phyloP scores from a whole-genome alignment of 2,329 filamentous ascomycete genomes.

The Pyrenochaeta sp. region DNA sequence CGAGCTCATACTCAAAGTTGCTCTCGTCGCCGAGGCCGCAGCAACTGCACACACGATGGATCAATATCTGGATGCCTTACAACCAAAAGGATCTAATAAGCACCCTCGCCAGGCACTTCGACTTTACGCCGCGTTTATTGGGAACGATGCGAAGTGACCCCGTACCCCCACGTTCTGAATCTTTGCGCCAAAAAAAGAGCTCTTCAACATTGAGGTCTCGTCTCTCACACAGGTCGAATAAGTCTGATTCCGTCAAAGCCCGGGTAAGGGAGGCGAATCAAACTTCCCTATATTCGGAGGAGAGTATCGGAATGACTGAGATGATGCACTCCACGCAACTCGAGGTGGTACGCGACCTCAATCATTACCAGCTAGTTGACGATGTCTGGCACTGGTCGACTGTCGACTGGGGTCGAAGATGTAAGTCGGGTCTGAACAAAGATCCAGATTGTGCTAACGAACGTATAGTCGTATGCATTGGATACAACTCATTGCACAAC shows the following conservation, averaged over 20 bases:
- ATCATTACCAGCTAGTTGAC: slow-evolving; percentile 68
- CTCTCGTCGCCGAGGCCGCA: slow-evolving; percentile 54
- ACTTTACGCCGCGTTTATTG: slow-evolving; percentile 72
- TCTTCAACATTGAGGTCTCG: slow-evolving; percentile 42
- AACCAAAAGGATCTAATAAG: slow-evolving; percentile 65
- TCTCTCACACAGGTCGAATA: slow-evolving; percentile 35
- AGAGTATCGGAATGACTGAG: slow-evolving; percentile 47
- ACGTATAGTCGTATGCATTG: slow-evolving; percentile 69
- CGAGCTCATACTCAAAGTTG: slow-evolving; percentile 52
- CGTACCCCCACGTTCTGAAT: slow-evolving; percentile 34
- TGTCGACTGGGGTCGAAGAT: slow-evolving; percentile 72
- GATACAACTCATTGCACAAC: slow-evolving; percentile 71
- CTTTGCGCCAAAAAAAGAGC: slow-evolving; percentile 37
- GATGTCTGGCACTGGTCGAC: slow-evolving; percentile 80
- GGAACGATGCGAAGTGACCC: slow-evolving; percentile 70
- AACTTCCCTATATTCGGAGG: slow-evolving; percentile 38
- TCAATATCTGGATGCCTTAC: slow-evolving; percentile 77
- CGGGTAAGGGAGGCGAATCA: slow-evolving; percentile 21
- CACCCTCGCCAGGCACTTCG: slow-evolving; percentile 68
- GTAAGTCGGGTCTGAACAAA: slow-evolving; percentile 51
- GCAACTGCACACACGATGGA: slow-evolving; percentile 71
- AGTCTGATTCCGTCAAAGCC: slow-evolving; percentile 23
- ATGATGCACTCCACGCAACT: slow-evolving; percentile 48
- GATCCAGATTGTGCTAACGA: slow-evolving; percentile 12
- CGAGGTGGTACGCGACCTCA: slow-evolving; percentile 50